Evolutionary conservation across 768 basidiomycete species (phyloP), one percentile per base, ranked within the genome.

Genomic region (Boletus pseudopeckii): DNA sequence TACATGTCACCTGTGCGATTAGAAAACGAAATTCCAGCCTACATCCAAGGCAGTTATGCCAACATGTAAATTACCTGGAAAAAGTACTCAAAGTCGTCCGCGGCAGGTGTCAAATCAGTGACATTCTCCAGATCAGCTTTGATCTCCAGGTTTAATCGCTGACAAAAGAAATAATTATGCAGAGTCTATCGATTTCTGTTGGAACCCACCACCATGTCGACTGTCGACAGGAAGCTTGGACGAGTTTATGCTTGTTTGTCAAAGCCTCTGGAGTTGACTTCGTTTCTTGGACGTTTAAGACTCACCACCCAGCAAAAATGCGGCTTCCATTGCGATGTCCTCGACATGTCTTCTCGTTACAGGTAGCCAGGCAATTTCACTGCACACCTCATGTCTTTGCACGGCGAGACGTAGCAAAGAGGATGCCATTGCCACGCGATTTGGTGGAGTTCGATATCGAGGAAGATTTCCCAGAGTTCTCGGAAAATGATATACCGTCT

Each of bases 121-220:
- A 92, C 83, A 59, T 88, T 86, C 67, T 92, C 88, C 41, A 93
- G 77, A 4, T 88, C 86, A 11, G 90, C 91, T 71, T 84, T 84
- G 68, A 90, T 87, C 43, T 83, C 85, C 30, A 89, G 73, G 55
- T 76, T 74, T 14, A 90, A 75, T 52, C 73, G 78, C 86, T 86
- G 43, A 26, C 18, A 34, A 49, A n/a, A 36, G 14, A 34, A 15
- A 45, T 49, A 34, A 56, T 45, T 15, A 45, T 47, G 38, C 36
- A 14, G 50, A 10, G n/a, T 20, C 26, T 20, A 17, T 42, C 1
- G 32, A 44, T 18, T 37, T 38, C 18, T 41, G 38, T 28, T 40
- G 49, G 42, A 22, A 75, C 82, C 71, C 61, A 83, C 83, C 61
- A 84, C 82, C 80, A 83, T 83, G 51, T 40, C 18, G 55, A 53